Base-by-base conservation (phyloP, 1,139 yeast genomes). In the Nakaseomyces delphensis region DNA sequence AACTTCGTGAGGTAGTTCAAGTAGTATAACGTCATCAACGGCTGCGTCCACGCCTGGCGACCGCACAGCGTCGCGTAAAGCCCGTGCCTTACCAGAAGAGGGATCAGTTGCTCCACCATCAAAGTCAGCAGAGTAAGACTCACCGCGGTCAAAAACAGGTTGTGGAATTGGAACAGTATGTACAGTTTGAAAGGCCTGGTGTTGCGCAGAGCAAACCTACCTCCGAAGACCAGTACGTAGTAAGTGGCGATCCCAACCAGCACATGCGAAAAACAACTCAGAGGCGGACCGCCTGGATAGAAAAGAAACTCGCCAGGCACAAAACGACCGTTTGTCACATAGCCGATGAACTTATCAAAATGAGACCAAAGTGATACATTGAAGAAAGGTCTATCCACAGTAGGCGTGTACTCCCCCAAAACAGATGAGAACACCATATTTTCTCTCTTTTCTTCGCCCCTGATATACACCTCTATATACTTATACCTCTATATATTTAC, bases 1-100 rank as follows among this genome's bases (percentile, higher is more conserved):
- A 71, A 83, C 60, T 83, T 83, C 54, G 83, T 77, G 59, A 83
- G 67, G 65, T 83, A 83, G 65, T 83, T 83, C 63, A 83, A 66
- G 63, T 81, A 83, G 67, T 83, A 83, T 53, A 83, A 66, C 16
- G 78, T 72, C 40, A 79, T 85, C 62, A 83, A 67, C 53, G 74
- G 76, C 59, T 74, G 82, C 43, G 89, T 77, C 80, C 84, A 83
- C 2, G 91, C 86, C 25, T 71, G 69, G 25, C 66, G 62, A 57
- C 73, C 63, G 66, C 93, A 83, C 51, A 83, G 80, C 45, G 86
- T 77, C 53, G 67, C 78, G 59, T 76, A 79, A 37, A 83, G 50
- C 14, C 93, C 93, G 48, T 83, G 70, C 49, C 66, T 60, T 55
- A 68, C 71, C 48, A 81, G 66, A 61, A 82, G 76, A 39, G 93